Evolutionary conservation across 331 rosid species (phyloP), one percentile per base, ranked within the genome.

Genomic region (Saraca asoca): DNA sequence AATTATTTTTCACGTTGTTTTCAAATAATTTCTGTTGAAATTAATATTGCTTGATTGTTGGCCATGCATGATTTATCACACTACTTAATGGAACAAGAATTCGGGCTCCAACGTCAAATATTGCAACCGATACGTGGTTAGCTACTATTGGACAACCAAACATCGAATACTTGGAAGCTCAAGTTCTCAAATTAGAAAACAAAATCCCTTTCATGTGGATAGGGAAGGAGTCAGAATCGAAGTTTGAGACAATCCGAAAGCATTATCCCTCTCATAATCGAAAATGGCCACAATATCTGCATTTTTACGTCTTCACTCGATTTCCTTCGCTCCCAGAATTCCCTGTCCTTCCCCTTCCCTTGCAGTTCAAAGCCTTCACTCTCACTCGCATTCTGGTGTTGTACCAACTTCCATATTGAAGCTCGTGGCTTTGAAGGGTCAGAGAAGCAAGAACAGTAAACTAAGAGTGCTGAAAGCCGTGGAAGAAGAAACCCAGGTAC

Each of bases 261-360:
- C 17, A 46, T 17, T 46, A 17, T 12, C 16, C 0, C 31, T 24
- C 31, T 24, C 3, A 17, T 42, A 13, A 12, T 69, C 7, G 41
- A 35, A 63, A 69, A 86, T 81, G 91, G 78, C 84, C 31, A 31
- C 81, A 45, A 37, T 69, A 63, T 72, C 85, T 2, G 35, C 81
- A 58, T 66, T 78, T 61, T 53, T 78, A 5, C 46, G 77, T 42
- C 68, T 74, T 9, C 57, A 13, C 29, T 52, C 82, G 2, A 9
- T 57, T 42, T 60, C 10, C 70, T 52, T n/a, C 35, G 46, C 48
- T 39, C 7, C 50, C 45, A 8, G 39, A 12, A 0, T 64, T 66
- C 58, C 61, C 33, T 7, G 18, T 57, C 61, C 59, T 24, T 72
- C 62, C 51, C 64, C 61, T 18, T n/a, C 73, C 0, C 72, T 79